Base-by-base conservation (phyloP, 2,329 filamentous ascomycete species). In the Cladophialophora carrionii region DNA sequence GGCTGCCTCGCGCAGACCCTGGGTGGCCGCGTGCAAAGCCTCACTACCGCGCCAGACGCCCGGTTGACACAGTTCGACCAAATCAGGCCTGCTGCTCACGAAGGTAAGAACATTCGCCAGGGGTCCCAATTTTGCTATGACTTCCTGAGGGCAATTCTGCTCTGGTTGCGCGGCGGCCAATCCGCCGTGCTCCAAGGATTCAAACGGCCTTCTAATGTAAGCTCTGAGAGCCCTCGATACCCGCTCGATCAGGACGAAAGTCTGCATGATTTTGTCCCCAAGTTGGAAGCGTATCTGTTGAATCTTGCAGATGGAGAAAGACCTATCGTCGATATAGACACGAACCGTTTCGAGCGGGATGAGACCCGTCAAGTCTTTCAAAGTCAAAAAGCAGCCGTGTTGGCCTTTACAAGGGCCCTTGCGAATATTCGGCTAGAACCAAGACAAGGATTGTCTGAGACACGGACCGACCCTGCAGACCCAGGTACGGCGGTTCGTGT, bases 111-210 rank as follows among this genome's bases (percentile, higher is more conserved):
- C 26, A 73, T 81, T 69, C 71, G 79, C 22, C 71, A 78, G 12
- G 69, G 70, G 7, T 76, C 79, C 22, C 80, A 85, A 52, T 88
- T 88, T 72, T 80, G 80, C n/a, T 88, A 87, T 70, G 86, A 88
- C 68, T 88, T 89, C 69, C 70, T 88, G 29, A 87, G 85, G 72
- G 85, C 86, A 0, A 86, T 88, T 51, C 72, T 87, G 2, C 77
- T 88, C 0, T 89, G 86, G 84, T 75, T 88, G 1, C 84, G 86
- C 61, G 85, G 84, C 37, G 87, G 87, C 9, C 76, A 84, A 14
- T 77, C 81, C 8, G 80, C 80, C 31, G 73, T 88, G 9, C 73
- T 88, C 1, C 78, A 83, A 64, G 85, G 83, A 0, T 89, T 89
- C 73, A 84, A 82, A 48, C 77, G 79, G 58, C 76, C 78, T 29